Base-by-base conservation (phyloP, 139 green algal genomes). In the Chlamydomonas sp. region DNA sequence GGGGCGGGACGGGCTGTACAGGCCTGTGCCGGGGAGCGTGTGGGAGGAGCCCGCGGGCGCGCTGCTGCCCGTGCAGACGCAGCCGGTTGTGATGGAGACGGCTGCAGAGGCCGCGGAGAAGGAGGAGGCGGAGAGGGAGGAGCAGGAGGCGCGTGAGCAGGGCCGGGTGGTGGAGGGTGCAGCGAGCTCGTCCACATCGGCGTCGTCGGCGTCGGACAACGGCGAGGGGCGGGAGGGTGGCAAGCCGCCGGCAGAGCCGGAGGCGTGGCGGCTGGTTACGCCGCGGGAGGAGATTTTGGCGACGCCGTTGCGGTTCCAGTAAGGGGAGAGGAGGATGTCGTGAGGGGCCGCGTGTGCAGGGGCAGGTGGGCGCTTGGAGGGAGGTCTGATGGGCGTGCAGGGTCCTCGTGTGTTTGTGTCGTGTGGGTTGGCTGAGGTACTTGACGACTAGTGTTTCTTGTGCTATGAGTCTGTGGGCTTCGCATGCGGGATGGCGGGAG, bases 1-100 rank as follows among this genome's bases (percentile, higher is more conserved):
- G 86, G 85, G 85, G 15, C 63, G 72, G 6, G 92, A 95, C 71
- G 92, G 92, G 20, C 77, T 95, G 63, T 95, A 90, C 88, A 73
- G 92, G 10, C 89, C 89, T 16, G 86, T 75, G 80, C 16, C 60
- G 5, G 83, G 83, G 5, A 85, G 80, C 31, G 86, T 89, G 31
- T 95, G 90, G 89, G 91, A 94, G 80, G 91, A 95, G 77, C 57
- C 71, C 12, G 59, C 71, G 2, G 68, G 18, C 0, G 79, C 89
- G 12, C 85, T 95, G 62, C 81, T 95, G 67, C 59, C 67, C 3
- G 91, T 95, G 72, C 85, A 79, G 16, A 92, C 89, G 73, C 89
- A 92, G 86, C 61, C 82, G 1, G 69, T 86, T 49, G 31, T 49
- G 31, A 49, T 49, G 31, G 31, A 49, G 31, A 49, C 31, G 31